A percentile compares a stretch with the other conserved stretches of the same genome.
These are phyloP conservation scores for Sporisorium scitamineum DNA, from an alignment of 1,284 basidiomycete species.

Conservation along the genomic window DNA sequence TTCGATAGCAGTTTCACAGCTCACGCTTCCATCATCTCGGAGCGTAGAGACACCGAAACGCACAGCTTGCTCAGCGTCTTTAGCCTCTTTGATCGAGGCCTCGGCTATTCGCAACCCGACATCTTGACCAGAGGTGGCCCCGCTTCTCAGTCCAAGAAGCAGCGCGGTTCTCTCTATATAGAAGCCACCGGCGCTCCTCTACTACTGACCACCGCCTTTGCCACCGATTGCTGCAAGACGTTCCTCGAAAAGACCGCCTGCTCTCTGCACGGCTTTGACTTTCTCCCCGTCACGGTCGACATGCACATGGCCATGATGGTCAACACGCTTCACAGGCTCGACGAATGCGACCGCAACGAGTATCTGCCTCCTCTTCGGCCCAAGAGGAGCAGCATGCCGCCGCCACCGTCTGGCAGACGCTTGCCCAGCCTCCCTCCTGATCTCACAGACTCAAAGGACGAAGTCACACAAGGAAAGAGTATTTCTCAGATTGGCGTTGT, in stretches of 20 bases:
- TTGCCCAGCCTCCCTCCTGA: slow-evolving; percentile 22
- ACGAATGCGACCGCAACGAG: slow-evolving; percentile 50
- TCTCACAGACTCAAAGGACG: slow-evolving; percentile 17
- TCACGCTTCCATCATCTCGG: slow-evolving; percentile 21
- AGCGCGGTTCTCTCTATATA: slow-evolving; percentile 29
- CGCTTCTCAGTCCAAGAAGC: slow-evolving; percentile 6
- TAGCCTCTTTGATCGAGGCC: slow-evolving; percentile 46
- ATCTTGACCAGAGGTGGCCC: slow-evolving; percentile 16
- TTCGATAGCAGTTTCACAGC: slow-evolving; percentile 16
- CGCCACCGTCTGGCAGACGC: slow-evolving; percentile 22
- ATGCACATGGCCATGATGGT: slow-evolving; percentile 48
- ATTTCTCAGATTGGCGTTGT: slow-evolving; percentile 49
- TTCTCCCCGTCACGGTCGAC: slow-evolving; percentile 31
- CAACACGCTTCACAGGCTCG: slow-evolving; percentile 28
- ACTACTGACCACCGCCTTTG: slow-evolving; percentile 45
- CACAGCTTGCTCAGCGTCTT: slow-evolving; percentile 41
- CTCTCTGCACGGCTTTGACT: slow-evolving; percentile 39
- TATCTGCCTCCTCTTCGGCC: slow-evolving; percentile 28
- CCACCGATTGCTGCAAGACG: slow-evolving; percentile 45
- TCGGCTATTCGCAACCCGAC: slow-evolving; percentile 45
- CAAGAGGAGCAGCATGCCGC: slow-evolving; percentile 28
- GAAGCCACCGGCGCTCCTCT: slow-evolving; percentile 45
- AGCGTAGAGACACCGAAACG: slow-evolving; percentile 28
- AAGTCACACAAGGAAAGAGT: slow-evolving; percentile 19
- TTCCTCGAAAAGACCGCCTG: slow-evolving; percentile 51